Percentiles rank a stretch among this genome's conserved stretches.
These are phyloP conservation scores for Pseudohyphozyma bogoriensis DNA, from an alignment of 768 basidiomycete genomes.

Conservation along the genomic window DNA sequence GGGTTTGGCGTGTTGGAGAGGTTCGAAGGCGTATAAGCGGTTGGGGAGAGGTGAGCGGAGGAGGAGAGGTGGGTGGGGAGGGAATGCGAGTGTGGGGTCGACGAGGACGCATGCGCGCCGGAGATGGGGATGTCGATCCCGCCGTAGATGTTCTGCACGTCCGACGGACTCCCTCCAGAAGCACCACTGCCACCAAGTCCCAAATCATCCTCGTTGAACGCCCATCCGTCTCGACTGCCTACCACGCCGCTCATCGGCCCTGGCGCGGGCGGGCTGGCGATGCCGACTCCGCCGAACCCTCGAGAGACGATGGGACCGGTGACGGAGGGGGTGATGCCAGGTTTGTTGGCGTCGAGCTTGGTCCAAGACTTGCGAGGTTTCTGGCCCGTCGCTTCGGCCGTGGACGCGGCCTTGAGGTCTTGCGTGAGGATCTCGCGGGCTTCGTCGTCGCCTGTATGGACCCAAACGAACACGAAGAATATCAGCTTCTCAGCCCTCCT, in stretches of 20 bases:
- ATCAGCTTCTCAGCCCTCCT: too few species aligned
- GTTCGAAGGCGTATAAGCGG: too few species aligned
- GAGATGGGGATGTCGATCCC: constrained; percentile 6
- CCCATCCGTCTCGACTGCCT: too few species aligned
- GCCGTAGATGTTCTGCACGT: too few species aligned
- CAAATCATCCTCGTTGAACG: too few species aligned
- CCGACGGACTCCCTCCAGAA: too few species aligned
- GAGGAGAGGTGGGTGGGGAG: background rate
- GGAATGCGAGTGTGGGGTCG: background rate
- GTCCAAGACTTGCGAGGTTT: constrained; percentile 24
- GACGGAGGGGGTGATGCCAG: background rate
- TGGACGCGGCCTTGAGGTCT: constrained; percentile 52
- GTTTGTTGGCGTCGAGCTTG: background rate
- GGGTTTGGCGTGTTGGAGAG: too few species aligned
- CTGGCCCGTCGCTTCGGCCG: background rate
- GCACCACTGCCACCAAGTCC: too few species aligned
- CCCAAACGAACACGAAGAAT: background rate
- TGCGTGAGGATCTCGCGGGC: constrained; percentile 53
- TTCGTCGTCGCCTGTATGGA: constrained; percentile 23
- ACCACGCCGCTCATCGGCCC: too few species aligned
- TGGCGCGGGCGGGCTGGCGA: too few species aligned
- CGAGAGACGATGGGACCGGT: background rate
- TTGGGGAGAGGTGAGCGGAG: too few species aligned
- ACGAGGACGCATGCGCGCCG: background rate
- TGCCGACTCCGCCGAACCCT: background rate